Evolutionary conservation across 179 eudicot genomes (phyloP).

Genomic region (Vitellaria paradoxa): DNA sequence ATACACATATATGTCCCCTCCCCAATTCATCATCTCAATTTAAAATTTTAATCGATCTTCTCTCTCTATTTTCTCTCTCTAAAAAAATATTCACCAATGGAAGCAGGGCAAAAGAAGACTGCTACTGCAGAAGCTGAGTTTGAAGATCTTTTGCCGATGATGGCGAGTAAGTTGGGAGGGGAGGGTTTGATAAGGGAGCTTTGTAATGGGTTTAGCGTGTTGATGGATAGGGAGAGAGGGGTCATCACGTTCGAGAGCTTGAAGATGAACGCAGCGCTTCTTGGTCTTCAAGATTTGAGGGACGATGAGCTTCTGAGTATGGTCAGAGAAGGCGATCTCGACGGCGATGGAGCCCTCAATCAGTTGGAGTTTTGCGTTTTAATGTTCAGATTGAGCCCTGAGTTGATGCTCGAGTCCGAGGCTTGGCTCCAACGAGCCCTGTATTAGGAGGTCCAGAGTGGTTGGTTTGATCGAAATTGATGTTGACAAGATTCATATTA

Average conservation of each 20-base stretch:
- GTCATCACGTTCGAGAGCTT: slow-evolving; percentile 65
- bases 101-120: no score
- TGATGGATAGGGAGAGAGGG: slow-evolving; percentile 59
- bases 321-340: background rate
- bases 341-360: slow-evolving; percentile 72
- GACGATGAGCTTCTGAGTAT: slow-evolving; percentile 35
- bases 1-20: background rate
- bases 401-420: slow-evolving; percentile 36
- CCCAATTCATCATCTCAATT: background rate
- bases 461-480: no score
- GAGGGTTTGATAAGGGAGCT: slow-evolving; percentile 56
- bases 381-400: slow-evolving; percentile 79
- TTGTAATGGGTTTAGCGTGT: slow-evolving; percentile 51
- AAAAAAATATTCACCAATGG: no score
- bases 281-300: slow-evolving; percentile 49
- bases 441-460: no score
- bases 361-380: slow-evolving; percentile 79
- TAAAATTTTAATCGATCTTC: background rate
- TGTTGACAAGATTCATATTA: no score
- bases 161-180: slow-evolving; percentile 53
- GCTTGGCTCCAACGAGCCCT: no score
- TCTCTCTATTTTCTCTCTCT: background rate
- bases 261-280: slow-evolving; percentile 45
- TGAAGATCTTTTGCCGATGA: slow-evolving; percentile 48
- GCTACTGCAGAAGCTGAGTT: slow-evolving; percentile 1